Base-by-base conservation (phyloP, 352 stramenopile genomes). In the Detonula confervacea region DNA sequence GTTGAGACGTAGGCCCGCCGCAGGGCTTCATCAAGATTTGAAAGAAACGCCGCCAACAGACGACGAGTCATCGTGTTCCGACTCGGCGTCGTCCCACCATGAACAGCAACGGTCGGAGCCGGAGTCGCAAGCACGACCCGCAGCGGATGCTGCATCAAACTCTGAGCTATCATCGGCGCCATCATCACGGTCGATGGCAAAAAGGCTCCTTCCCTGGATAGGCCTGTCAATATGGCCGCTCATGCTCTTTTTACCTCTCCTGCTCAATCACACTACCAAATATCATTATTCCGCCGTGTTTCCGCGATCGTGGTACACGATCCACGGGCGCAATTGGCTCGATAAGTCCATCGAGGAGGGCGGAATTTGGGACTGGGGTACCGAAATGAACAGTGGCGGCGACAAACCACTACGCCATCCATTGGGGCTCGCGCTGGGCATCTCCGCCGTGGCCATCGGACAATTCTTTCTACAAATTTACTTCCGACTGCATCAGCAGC, bases 401-500 rank as follows among this genome's bases (percentile, higher is more conserved):
- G 81, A 86, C 9, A 89, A 89, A 51, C 83, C 86, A 20, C 42
- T 73, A 20, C 73, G 73, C 11, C 73, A 82, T 69, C 73, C 73
- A 6, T 70, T 95, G 18, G 92, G 92, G 20, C 70, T 96, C 14
- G 81, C 18, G 29, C 56, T 95, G 44, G 92, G 92, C 27, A 86
- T 96, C 42, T 59, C 87, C 0, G 86, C 90, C n/a, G 92, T 96
- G 0, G 83, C 77, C 11, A 69, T 95, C 11, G 91, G 91, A 20
- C 90, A 95, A 72, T 1, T 93, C 0, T 89, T 91, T 55, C 62
- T 93, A 33, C 62, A 95, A 5, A 16, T 86, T 18, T 90, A 93
- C 51, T 93, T 95, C 66, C 89, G 81, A 69, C 52, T 87, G 18
- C 86, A 89, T 68, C 87, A 86, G 57, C 83, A 84, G 62, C 77